A percentile compares a stretch with the other conserved stretches of the same genome.
Evolutionary conservation across 352 stramenopile genomes (phyloP).

Genomic region (Globisporangium viniferum): DNA sequence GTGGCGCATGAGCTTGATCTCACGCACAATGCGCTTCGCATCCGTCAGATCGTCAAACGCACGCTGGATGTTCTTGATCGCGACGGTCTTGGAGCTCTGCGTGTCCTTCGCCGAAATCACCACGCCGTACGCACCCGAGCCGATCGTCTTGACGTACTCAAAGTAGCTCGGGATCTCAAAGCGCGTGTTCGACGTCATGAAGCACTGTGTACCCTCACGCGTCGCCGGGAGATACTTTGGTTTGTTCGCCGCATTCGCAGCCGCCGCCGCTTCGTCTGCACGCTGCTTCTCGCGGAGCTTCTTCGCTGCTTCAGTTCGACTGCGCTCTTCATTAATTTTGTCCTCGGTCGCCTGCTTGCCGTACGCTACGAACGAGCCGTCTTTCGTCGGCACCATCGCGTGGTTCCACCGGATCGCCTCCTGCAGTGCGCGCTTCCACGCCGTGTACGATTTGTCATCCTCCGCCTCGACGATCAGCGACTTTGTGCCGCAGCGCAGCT

Average conservation of each 20-base stretch:
- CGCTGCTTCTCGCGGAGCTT: constrained; percentile 74
- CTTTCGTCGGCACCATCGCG: constrained; percentile 78
- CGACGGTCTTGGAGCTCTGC: constrained; percentile 37
- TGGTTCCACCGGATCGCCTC: constrained; percentile 87
- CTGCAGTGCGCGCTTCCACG: constrained; percentile 71
- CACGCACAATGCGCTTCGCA: constrained; percentile 97
- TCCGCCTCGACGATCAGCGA: constrained; percentile 74
- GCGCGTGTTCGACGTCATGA: constrained; percentile 80
- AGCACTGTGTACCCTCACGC: constrained; percentile 66
- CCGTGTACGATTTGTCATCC: constrained; percentile 45
- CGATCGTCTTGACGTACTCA: constrained; percentile 85
- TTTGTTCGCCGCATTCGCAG: constrained; percentile 69
- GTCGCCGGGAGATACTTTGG: constrained; percentile 80
- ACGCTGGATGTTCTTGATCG: constrained; percentile 94
- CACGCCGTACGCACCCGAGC: constrained; percentile 89
- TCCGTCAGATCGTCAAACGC: constrained; percentile 98
- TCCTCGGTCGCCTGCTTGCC: constrained; percentile 75
- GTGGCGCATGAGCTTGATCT: constrained; percentile 93
- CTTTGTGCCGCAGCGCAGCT: constrained; percentile 70
- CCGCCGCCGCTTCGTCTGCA: constrained; percentile 56
- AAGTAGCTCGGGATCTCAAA: constrained; percentile 81
- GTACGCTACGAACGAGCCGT: constrained; percentile 78
- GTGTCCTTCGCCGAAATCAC: constrained; percentile 79
- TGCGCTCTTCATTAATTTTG: constrained; percentile 65
- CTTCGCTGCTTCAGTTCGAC: constrained; percentile 65